These are phyloP conservation scores for Rosa chinensis DNA, from an alignment of 306 rosid species.

Conservation along the genomic window DNA sequence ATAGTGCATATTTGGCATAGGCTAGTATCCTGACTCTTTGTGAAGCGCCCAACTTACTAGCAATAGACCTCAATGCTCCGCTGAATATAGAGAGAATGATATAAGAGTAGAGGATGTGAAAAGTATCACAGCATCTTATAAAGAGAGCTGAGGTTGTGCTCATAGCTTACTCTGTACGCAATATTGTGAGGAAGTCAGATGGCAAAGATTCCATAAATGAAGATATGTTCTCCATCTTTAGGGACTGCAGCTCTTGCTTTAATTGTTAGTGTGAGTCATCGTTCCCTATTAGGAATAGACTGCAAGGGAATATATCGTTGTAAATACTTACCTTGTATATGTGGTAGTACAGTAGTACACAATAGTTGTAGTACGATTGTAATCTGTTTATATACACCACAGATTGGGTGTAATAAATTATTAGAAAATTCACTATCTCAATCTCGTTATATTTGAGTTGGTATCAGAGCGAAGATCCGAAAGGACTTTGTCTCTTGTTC, in stretches of 20 bases:
- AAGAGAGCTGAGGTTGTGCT: slow-evolving; percentile 14
- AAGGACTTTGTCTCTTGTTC: too few relatives aligned
- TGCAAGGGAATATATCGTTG: too few relatives aligned
- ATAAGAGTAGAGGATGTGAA: neutral
- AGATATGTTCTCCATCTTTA: slow-evolving; percentile 69
- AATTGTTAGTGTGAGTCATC: too few relatives aligned
- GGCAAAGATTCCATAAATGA: slow-evolving; percentile 86
- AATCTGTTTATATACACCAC: too few relatives aligned
- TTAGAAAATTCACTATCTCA: too few relatives aligned
- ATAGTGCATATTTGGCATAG: slow-evolving; percentile 75
- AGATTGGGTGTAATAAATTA: too few relatives aligned
- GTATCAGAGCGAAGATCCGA: too few relatives aligned
- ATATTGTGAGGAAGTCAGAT: slow-evolving; percentile 62
- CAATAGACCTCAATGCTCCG: slow-evolving; percentile 56
- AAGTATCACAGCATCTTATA: neutral
- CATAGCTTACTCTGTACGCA: slow-evolving; percentile 78
- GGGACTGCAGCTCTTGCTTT: slow-evolving; percentile 61
- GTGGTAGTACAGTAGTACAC: too few relatives aligned
- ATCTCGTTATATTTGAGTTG: too few relatives aligned
- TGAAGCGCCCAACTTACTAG: slow-evolving; percentile 68
- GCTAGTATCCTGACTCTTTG: slow-evolving; percentile 62
- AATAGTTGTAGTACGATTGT: too few relatives aligned
- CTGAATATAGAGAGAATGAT: slow-evolving; percentile 35
- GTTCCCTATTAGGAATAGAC: too few relatives aligned
- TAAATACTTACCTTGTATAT: too few relatives aligned